phyloP scores from a whole-genome alignment of 768 basidiomycete species.

The Cystofilobasidium ferigula region DNA sequence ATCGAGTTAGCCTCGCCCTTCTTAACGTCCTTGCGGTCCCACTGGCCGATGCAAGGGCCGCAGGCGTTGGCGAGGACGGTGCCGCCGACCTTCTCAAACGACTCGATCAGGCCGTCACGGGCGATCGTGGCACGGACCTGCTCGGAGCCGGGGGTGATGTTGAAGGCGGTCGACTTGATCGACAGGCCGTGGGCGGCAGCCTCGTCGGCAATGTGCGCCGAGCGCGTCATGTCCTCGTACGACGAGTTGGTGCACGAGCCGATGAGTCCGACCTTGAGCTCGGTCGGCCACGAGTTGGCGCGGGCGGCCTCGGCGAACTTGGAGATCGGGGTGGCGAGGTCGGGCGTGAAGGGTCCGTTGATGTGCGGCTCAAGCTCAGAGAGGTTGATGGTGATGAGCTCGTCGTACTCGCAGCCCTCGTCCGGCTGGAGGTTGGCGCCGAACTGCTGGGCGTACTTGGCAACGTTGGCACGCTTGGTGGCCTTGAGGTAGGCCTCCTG shows the following conservation, averaged over 20 bases:
- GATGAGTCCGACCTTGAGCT: slow-evolving; percentile 93
- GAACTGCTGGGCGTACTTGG: slow-evolving; percentile 77
- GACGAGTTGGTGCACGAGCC: slow-evolving; percentile 99
- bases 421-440: slow-evolving; percentile 83
- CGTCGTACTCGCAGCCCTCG: slow-evolving; percentile 80
- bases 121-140: slow-evolving; percentile 96
- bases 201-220: slow-evolving; percentile 83
- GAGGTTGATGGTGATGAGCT: slow-evolving; percentile 86
- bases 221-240: slow-evolving; percentile 98
- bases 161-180: slow-evolving; percentile 79
- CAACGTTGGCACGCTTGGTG: slow-evolving; percentile 80
- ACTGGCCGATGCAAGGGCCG: slow-evolving; percentile 98
- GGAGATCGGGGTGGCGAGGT: slow-evolving; percentile 95
- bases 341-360: slow-evolving; percentile 99
- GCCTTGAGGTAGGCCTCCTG: slow-evolving; percentile 89
- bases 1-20: slow-evolving; percentile 97
- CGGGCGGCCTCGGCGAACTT: slow-evolving; percentile 84
- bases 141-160: slow-evolving; percentile 95
- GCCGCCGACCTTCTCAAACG: slow-evolving; percentile 80
- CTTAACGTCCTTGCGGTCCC: slow-evolving; percentile 93
- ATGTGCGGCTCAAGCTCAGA: slow-evolving; percentile 97
- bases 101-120: slow-evolving; percentile 82
- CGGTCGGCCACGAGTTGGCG: slow-evolving; percentile 92
- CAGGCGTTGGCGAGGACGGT: slow-evolving; percentile 95
- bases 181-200: slow-evolving; percentile 75